These are phyloP conservation scores for Pseudonitzschia multistriata DNA, from an alignment of 108 stramenopile genomes.

Conservation along the genomic window DNA sequence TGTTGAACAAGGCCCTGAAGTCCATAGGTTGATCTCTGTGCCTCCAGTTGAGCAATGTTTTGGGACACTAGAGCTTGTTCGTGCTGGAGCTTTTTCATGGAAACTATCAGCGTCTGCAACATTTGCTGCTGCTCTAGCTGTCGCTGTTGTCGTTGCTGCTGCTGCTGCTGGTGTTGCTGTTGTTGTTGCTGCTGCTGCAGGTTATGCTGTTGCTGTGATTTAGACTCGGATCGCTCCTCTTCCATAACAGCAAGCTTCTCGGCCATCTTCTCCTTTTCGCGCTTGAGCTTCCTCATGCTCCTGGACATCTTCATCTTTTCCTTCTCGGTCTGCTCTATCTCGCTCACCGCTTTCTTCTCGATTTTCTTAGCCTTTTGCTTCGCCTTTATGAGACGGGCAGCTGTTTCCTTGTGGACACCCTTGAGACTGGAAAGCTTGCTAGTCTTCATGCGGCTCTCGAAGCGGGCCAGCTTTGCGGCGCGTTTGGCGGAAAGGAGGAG, in stretches of 20 bases:
- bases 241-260: constrained; percentile 4
- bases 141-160: background rate
- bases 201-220: background rate
- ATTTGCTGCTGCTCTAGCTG: background rate
- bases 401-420: background rate
- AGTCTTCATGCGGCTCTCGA: background rate
- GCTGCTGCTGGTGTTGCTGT: background rate
- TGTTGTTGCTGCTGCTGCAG: background rate
- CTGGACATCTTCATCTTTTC: background rate
- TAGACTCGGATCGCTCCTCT: background rate
- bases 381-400: background rate
- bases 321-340: background rate
- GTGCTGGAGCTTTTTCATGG: background rate
- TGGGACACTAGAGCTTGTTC: background rate
- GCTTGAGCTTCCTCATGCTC: background rate
- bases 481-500: background rate
- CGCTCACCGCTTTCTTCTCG: background rate
- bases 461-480: background rate
- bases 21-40: background rate
- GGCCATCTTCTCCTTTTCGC: background rate
- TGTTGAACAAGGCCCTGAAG: background rate
- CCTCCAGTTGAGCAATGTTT: background rate
- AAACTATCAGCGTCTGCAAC: no score
- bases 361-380: background rate
- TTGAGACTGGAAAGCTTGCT: background rate